phyloP scores from a whole-genome alignment of 108 stramenopile genomes.

The Cylindrotheca closterium region DNA sequence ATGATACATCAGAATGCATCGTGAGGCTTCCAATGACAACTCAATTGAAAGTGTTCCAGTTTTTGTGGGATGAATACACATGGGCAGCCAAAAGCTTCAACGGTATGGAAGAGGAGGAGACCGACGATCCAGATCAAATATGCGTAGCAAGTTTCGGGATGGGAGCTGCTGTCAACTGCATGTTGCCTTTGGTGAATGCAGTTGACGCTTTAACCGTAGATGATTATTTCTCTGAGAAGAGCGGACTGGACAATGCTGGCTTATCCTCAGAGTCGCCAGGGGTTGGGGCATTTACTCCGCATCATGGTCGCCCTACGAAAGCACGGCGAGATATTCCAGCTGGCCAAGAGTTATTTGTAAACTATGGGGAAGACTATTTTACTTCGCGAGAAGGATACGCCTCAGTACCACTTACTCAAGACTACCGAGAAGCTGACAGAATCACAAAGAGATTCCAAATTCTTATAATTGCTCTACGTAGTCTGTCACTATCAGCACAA shows the following conservation, averaged over 20 bases:
- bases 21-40: no score
- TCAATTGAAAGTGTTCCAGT: no score
- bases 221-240: neutral
- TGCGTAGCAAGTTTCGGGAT: constrained; percentile 25
- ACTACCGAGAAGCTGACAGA: constrained; percentile 30
- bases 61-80: constrained; percentile 16
- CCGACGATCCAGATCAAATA: constrained; percentile 3
- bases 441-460: constrained; percentile 13
- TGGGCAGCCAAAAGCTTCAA: constrained; percentile 15
- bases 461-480: no score
- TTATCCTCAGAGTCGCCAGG: constrained; percentile 27
- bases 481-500: no score
- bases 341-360: constrained; percentile 24
- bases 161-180: constrained; percentile 47
- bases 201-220: constrained; percentile 15
- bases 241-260: constrained; percentile 19
- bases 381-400: constrained; percentile 28
- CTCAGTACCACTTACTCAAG: constrained; percentile 33
- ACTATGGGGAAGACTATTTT: constrained; percentile 35
- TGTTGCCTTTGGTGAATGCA: constrained; percentile 33
- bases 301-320: constrained; percentile 16
- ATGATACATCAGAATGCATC: no score
- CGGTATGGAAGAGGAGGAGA: constrained; percentile 30
- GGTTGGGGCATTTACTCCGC: constrained; percentile 24
- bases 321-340: constrained; percentile 20